phyloP scores from a whole-genome alignment of 1,139 yeast genomes.

The Geotrichum citri-aurantii region DNA sequence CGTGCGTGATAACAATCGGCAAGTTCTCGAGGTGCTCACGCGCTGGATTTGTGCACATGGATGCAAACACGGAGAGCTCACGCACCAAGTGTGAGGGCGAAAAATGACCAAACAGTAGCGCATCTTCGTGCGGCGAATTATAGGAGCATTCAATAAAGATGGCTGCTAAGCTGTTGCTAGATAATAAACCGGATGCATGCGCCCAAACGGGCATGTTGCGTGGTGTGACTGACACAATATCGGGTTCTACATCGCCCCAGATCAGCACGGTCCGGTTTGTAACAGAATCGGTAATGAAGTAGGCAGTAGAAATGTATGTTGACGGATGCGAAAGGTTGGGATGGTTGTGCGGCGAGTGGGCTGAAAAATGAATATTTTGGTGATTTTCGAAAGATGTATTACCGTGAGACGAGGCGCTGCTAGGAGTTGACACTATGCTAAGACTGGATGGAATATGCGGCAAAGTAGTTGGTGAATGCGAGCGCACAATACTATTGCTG shows the following conservation, averaged over 20 bases:
- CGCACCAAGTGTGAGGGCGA: constrained; percentile 57
- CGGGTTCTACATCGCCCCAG: constrained; percentile 83
- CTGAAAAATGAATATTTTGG: neutral
- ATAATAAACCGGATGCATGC: constrained; percentile 45
- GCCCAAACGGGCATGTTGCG: constrained; percentile 54
- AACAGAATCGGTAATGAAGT: constrained; percentile 41
- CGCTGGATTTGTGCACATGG: constrained; percentile 4
- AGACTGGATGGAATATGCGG: neutral
- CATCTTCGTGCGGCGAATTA: constrained; percentile 42
- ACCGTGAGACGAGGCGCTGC: neutral
- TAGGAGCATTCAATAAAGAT: constrained; percentile 77
- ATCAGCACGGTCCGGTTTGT: constrained; percentile 43
- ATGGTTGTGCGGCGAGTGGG: constrained; percentile 21
- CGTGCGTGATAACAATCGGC: constrained; percentile 61
- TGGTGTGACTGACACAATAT: constrained; percentile 41
- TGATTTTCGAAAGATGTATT: constrained; percentile 10
- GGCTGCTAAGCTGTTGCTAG: constrained; percentile 41
- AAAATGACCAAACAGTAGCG: constrained; percentile 67
- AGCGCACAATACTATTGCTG: neutral
- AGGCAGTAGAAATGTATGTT: constrained; percentile 47
- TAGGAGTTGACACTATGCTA: neutral
- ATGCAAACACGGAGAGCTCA: constrained; percentile 42
- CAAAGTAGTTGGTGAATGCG: neutral
- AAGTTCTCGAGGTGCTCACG: constrained; percentile 39
- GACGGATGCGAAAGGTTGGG: constrained; percentile 24